Evolutionary conservation across 345 rosid genomes (phyloP).

Genomic region (Eucalyptus marginata): DNA sequence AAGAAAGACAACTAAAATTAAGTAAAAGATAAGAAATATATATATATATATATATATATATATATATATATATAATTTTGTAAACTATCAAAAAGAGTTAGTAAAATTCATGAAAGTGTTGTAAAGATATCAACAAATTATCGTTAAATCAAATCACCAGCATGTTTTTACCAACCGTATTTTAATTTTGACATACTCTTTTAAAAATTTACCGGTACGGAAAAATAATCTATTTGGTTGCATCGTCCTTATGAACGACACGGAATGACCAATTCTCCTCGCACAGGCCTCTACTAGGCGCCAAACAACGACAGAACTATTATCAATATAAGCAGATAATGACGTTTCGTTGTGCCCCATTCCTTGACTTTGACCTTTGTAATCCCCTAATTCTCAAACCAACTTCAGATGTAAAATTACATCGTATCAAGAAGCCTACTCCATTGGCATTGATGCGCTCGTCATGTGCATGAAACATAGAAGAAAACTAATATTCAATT

Average conservation of each 20-base stretch:
- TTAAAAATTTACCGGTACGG: neutral
- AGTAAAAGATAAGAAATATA: neutral
- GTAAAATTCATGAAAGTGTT: neutral
- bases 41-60: too few relatives aligned
- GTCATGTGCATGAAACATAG: neutral
- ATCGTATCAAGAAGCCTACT: neutral
- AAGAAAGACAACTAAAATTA: neutral
- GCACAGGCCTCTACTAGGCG: neutral
- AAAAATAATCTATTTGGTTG: neutral
- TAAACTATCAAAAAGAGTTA: neutral
- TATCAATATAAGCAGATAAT: neutral
- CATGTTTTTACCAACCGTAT: neutral
- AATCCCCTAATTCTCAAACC: neutral
- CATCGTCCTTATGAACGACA: neutral
- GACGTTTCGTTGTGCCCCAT: neutral
- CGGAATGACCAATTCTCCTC: neutral
- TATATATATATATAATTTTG: too few relatives aligned
- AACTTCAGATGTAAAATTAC: neutral
- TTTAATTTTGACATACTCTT: neutral
- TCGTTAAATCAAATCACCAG: neutral
- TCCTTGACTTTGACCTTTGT: neutral
- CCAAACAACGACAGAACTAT: neutral
- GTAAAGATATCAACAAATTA: neutral
- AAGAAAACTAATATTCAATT: neutral
- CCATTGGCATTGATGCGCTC: neutral